These are phyloP conservation scores for Myotisia sp. DNA, from an alignment of 2,329 filamentous ascomycete genomes.

Conservation along the genomic window DNA sequence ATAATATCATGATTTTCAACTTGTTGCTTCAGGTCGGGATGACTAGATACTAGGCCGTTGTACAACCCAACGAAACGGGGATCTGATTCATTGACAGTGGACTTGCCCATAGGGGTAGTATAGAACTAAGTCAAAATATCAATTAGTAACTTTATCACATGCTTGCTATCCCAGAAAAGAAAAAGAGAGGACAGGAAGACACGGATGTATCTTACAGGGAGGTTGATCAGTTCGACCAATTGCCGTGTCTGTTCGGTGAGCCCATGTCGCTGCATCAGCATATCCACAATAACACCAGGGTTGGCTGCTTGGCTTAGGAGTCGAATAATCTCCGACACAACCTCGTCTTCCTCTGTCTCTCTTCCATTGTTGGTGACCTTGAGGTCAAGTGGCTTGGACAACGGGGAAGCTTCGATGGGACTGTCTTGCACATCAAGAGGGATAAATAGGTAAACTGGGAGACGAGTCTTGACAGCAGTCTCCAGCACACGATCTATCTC, in stretches of 20 bases:
- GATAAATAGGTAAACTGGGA: slow-evolving; percentile 16
- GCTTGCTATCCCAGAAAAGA: too few relatives aligned
- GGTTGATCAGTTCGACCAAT: slow-evolving; percentile 9
- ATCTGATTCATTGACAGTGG: slow-evolving; percentile 10
- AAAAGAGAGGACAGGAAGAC: not conserved
- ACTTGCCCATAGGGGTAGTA: slow-evolving; percentile 10
- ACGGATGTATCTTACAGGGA: slow-evolving; percentile 6
- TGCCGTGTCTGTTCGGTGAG: slow-evolving; percentile 8
- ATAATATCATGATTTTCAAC: slow-evolving; percentile 10
- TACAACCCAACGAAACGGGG: slow-evolving; percentile 9
- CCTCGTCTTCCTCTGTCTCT: slow-evolving; percentile 11
- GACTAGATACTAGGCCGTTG: slow-evolving; percentile 8
- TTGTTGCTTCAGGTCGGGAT: slow-evolving; percentile 3
- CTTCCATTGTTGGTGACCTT: slow-evolving; percentile 8
- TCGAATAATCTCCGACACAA: slow-evolving; percentile 8
- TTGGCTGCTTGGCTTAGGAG: slow-evolving; percentile 8
- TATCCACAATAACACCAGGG: slow-evolving; percentile 10
- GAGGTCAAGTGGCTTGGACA: slow-evolving; percentile 10
- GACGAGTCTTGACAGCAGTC: slow-evolving; percentile 12
- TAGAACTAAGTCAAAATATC: slow-evolving; percentile 6
- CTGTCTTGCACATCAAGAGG: slow-evolving; percentile 14
- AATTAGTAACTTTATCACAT: too few relatives aligned
- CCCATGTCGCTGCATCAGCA: slow-evolving; percentile 8
- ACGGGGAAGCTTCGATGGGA: slow-evolving; percentile 8
- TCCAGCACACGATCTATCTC: slow-evolving; percentile 16